Base-by-base conservation (phyloP, 2,329 filamentous ascomycete species). In the Colletotrichum sojae region DNA sequence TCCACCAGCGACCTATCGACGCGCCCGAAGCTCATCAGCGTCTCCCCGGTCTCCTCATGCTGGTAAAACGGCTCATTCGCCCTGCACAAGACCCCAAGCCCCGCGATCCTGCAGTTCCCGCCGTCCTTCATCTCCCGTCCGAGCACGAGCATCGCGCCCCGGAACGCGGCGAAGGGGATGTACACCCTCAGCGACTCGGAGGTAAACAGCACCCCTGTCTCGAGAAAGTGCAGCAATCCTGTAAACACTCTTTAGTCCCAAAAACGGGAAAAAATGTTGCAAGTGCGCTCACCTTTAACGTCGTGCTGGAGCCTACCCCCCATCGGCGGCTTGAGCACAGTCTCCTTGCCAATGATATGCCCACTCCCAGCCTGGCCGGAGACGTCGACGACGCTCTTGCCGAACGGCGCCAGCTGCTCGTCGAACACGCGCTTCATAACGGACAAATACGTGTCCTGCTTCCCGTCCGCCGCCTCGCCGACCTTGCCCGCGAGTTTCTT, bases 381-480 rank as follows among this genome's bases (percentile, higher is more conserved):
- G 1, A 49, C 36, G 2, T 57, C 60, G 3, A 57, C 25, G n/a
- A 63, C 39, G 4, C n/a, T 9, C 51, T 63, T 56, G 22, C 48
- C 51, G n/a, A 56, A 57, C 22, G 53, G 12, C 39, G 3, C n/a
- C 1, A 63, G 60, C 36, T 63, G 49, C 51, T 31, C 39, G 20
- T 63, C 13, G 0, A 63, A 27, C 0, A 39, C 51, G 31, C 8
- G 2, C 51, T 63, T 56, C n/a, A 63, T 18, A 1, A 63, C 1
- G 2, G 40, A 56, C 12, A 55, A 1, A 6, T 63, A 63, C 31
- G 60, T 63, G 3, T 56, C 40, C 22, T 46, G 48, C 40, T 56
- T 0, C 0, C 8, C 13, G 25, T 56, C 31, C 15, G 59, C 51
- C 0, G 36, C 20, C 16, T 45, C 51, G 0, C 60, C 51, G 3